These are phyloP conservation scores for Boletus reticulatus DNA, from an alignment of 768 basidiomycete species.

Conservation along the genomic window DNA sequence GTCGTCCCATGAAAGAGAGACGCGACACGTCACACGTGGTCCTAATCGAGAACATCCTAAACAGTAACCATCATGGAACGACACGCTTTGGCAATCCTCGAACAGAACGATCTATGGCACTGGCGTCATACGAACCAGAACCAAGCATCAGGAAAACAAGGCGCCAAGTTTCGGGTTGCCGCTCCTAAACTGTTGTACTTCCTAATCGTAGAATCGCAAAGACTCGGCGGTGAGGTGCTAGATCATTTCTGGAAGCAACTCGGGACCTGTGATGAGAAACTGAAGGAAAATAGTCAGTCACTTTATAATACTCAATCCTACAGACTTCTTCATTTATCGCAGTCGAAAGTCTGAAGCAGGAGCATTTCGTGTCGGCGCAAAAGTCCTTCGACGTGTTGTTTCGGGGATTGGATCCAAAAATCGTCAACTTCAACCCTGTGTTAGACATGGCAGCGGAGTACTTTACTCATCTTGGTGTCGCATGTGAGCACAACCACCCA, in stretches of 20 bases:
- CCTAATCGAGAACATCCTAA: no score
- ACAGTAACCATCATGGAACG: neutral
- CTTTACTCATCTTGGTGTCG: conserved; percentile 3
- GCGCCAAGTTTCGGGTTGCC: neutral
- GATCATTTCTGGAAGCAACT: conserved; percentile 2
- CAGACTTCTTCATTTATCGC: neutral
- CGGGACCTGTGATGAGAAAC: neutral
- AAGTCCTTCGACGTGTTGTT: neutral
- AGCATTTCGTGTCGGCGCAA: neutral
- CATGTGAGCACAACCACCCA: neutral
- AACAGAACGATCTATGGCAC: neutral
- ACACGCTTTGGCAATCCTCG: conserved; percentile 1
- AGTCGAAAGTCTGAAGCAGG: conserved; percentile 1
- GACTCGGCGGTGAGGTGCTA: neutral
- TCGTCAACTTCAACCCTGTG: neutral
- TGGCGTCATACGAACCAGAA: neutral
- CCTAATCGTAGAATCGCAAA: conserved; percentile 1
- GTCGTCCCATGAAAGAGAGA: no score
- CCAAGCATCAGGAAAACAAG: neutral
- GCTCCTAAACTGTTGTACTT: neutral
- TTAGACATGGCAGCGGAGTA: neutral
- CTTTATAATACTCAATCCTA: neutral
- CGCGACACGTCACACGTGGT: neutral
- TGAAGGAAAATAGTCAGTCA: neutral
- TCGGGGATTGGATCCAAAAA: neutral